Conservation (phyloP, 805 yeast genomes). For the Sugiyamaella valdiviana region DNA sequence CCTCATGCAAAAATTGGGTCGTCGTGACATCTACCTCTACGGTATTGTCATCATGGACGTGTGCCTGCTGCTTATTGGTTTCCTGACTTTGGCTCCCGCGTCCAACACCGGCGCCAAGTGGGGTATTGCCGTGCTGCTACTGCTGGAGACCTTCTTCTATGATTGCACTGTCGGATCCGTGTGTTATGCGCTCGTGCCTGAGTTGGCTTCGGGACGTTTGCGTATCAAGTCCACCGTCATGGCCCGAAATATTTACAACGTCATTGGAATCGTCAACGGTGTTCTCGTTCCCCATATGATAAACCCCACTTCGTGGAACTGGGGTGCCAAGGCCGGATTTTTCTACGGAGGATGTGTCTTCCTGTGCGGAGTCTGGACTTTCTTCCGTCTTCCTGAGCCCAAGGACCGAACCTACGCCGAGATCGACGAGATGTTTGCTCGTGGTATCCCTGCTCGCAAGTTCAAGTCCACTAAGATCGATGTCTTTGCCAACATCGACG, state of each 20-base stretch:
- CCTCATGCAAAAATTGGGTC: constrained; percentile 21
- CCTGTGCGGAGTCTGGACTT: constrained; percentile 37
- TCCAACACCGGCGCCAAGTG: constrained; percentile 18
- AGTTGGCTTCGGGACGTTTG: constrained; percentile 37
- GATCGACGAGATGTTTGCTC: constrained; percentile 46
- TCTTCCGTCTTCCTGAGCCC: constrained; percentile 54
- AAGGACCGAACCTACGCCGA: constrained; percentile 53
- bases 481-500: constrained; percentile 8
- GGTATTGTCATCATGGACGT: constrained; percentile 36
- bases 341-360: constrained; percentile 38
- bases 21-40: constrained; percentile 20
- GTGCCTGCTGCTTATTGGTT: constrained; percentile 40
- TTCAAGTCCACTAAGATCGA: constrained; percentile 19
- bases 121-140: constrained; percentile 39
- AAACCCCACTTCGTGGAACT: constrained; percentile 39
- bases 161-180: constrained; percentile 24
- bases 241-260: constrained; percentile 32
- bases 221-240: constrained; percentile 39
- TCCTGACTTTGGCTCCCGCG: constrained; percentile 33
- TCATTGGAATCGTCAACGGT: constrained; percentile 18
- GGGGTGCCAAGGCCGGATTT: constrained; percentile 45
- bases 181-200: constrained; percentile 20
- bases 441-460: constrained; percentile 28
- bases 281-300: constrained; percentile 41
- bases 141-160: constrained; percentile 41